phyloP scores from a whole-genome alignment of 2,329 filamentous ascomycete species.

The Mycosphaerella sp. region DNA sequence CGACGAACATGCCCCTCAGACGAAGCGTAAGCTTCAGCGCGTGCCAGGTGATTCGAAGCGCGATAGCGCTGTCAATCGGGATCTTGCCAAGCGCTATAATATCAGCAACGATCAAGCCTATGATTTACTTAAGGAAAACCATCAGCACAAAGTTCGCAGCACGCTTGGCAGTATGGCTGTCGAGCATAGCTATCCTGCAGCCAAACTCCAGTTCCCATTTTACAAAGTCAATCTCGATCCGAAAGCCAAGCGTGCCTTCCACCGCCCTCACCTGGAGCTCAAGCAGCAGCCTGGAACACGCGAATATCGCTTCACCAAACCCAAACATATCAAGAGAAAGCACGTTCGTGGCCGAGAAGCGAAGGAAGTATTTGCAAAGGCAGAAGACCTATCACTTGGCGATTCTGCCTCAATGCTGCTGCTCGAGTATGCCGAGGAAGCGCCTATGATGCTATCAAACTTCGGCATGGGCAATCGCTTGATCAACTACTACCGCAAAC shows the following conservation, averaged over 20 bases:
- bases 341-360: conserved; percentile 72
- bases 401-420: conserved; percentile 86
- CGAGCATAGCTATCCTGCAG: conserved; percentile 86
- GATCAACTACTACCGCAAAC: conserved; percentile 93
- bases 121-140: conserved; percentile 91
- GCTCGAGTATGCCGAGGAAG: conserved; percentile 93
- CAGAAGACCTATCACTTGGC: conserved; percentile 70
- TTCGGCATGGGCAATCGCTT: conserved; percentile 96
- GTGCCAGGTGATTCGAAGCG: conserved; percentile 54
- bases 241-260: conserved; percentile 72
- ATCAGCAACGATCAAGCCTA: conserved; percentile 96
- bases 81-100: conserved; percentile 79
- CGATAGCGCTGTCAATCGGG: conserved; percentile 63
- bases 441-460: conserved; percentile 84
- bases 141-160: conserved; percentile 90
- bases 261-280: conserved; percentile 72
- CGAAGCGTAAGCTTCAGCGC: conserved; percentile 50
- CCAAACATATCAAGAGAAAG: conserved; percentile 71
- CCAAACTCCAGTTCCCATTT: conserved; percentile 90
- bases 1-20: conserved; percentile 63
- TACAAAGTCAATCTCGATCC: conserved; percentile 78
- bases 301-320: conserved; percentile 65
- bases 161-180: conserved; percentile 87
- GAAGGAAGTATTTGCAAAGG: conserved; percentile 70
- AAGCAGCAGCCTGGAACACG: conserved; percentile 49